These are phyloP conservation scores for Malassezia arunalokei DNA, from an alignment of 1,284 basidiomycete genomes.

Conservation along the genomic window DNA sequence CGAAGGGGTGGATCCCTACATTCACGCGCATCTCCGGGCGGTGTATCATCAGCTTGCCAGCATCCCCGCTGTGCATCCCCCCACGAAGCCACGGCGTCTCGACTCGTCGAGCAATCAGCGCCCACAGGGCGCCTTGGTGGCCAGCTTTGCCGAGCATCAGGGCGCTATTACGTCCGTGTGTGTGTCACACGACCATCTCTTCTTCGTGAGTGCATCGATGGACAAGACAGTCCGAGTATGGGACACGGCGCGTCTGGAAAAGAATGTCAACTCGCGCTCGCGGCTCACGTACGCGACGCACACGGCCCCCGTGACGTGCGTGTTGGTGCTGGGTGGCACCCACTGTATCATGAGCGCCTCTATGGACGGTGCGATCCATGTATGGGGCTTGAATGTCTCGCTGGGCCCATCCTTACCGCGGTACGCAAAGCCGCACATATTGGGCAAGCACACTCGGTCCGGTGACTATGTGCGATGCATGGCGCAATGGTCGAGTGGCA, in stretches of 20 bases:
- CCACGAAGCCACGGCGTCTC: conserved; percentile 9
- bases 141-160: conserved; percentile 48
- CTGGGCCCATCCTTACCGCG: conserved; percentile 36
- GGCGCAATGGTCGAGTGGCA: conserved; percentile 22
- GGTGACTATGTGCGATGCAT: conserved; percentile 41
- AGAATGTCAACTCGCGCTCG: conserved; percentile 54
- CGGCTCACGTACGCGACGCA: conserved; percentile 46
- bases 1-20: conserved; percentile 39
- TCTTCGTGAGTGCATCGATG: conserved; percentile 78
- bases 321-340: conserved; percentile 44
- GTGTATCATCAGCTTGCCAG: conserved; percentile 23
- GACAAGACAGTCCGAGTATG: conserved; percentile 73
- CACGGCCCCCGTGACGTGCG: conserved; percentile 42
- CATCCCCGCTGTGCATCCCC: conserved; percentile 5
- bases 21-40: conserved; percentile 37
- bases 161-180: conserved; percentile 60
- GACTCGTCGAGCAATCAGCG: conserved; percentile 20
- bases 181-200: conserved; percentile 82
- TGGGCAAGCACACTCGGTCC: conserved; percentile 45
- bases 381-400: conserved; percentile 46
- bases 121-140: conserved; percentile 37
- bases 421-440: conserved; percentile 46
- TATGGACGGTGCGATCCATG: conserved; percentile 47
- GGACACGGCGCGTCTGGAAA: conserved; percentile 66
- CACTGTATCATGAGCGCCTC: conserved; percentile 48